Conservation (phyloP, 106 monocot genomes). For the Alisma plantagoaquatica region DNA sequence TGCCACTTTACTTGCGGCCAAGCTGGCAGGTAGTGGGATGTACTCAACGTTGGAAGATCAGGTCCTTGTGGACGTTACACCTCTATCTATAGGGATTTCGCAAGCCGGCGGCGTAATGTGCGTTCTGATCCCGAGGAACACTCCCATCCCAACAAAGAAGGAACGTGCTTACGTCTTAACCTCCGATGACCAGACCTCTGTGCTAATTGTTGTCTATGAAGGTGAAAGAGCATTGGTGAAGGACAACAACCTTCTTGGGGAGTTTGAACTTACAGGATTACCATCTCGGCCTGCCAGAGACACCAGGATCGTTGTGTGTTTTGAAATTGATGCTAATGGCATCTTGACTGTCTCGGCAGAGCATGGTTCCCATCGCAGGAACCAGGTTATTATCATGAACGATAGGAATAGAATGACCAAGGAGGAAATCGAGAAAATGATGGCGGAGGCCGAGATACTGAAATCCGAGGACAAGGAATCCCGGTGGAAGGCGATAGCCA, state of each 20-base stretch:
- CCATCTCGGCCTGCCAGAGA: slow-evolving; percentile 47
- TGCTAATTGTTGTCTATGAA: slow-evolving; percentile 39
- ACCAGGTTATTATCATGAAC: slow-evolving; percentile 8
- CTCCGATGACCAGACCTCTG: slow-evolving; percentile 44
- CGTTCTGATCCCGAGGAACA: slow-evolving; percentile 55
- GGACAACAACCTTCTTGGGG: too few relatives aligned
- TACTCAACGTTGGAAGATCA: slow-evolving; percentile 33
- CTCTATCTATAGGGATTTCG: slow-evolving; percentile 13
- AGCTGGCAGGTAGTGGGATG: slow-evolving; percentile 14
- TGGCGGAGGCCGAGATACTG: slow-evolving; percentile 21
- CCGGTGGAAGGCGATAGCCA: slow-evolving; percentile 40
- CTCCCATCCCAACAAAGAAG: slow-evolving; percentile 54
- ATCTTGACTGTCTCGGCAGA: slow-evolving; percentile 53
- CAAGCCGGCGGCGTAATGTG: too few relatives aligned
- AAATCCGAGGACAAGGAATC: slow-evolving; percentile 33
- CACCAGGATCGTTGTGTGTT: slow-evolving; percentile 45
- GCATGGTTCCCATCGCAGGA: slow-evolving; percentile 39
- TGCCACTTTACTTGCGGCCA: slow-evolving; percentile 18
- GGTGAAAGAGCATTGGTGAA: slow-evolving; percentile 16
- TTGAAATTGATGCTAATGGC: too few relatives aligned
- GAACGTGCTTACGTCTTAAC: slow-evolving; percentile 47
- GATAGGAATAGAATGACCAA: slow-evolving; percentile 9
- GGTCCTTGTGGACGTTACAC: slow-evolving; percentile 34
- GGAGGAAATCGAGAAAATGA: slow-evolving; percentile 11
- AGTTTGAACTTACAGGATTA: slow-evolving; percentile 53